Conservation (phyloP, 495 filamentous ascomycete genomes). For the Hyaloscypha bicolor region DNA sequence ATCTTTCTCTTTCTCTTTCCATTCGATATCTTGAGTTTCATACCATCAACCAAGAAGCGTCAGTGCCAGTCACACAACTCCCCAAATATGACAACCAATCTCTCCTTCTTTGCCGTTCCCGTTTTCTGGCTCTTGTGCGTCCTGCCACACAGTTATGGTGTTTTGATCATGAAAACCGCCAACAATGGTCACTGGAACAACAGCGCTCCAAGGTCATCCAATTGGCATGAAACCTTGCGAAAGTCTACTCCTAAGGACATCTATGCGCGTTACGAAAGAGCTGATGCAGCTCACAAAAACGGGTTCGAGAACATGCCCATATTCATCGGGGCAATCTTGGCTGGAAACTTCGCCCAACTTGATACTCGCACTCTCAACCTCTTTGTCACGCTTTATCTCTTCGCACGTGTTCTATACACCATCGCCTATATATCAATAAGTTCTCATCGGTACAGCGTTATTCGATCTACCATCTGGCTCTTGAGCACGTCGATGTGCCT, state of each 20-base stretch:
- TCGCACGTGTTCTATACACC: conserved; percentile 32
- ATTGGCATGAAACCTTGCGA: conserved; percentile 31
- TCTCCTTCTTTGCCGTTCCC: conserved; percentile 41
- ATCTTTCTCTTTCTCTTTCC: too few species aligned
- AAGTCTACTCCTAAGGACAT: conserved; percentile 31
- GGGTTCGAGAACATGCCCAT: conserved; percentile 45
- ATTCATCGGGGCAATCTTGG: conserved; percentile 40
- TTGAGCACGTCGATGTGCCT: conserved; percentile 2
- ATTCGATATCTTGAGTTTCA: neutral
- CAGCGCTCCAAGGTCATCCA: conserved; percentile 37
- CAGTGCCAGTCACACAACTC: neutral
- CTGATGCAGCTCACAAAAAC: conserved; percentile 43
- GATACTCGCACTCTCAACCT: conserved; percentile 28
- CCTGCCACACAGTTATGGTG: conserved; percentile 39
- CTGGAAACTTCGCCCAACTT: conserved; percentile 39
- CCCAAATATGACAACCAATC: conserved; percentile 26
- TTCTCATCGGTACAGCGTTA: conserved; percentile 4
- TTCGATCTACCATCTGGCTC: conserved; percentile 13
- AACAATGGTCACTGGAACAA: conserved; percentile 35
- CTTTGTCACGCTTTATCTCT: conserved; percentile 32
- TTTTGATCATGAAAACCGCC: conserved; percentile 27
- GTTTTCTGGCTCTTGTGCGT: conserved; percentile 40
- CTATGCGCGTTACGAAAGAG: conserved; percentile 40
- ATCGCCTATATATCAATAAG: conserved; percentile 31
- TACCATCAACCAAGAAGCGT: neutral